Percentiles rank a stretch among this genome's conserved stretches.
These are phyloP conservation scores for Cladosporium sp. DNA, from an alignment of 2,329 filamentous ascomycete species.

Conservation along the genomic window DNA sequence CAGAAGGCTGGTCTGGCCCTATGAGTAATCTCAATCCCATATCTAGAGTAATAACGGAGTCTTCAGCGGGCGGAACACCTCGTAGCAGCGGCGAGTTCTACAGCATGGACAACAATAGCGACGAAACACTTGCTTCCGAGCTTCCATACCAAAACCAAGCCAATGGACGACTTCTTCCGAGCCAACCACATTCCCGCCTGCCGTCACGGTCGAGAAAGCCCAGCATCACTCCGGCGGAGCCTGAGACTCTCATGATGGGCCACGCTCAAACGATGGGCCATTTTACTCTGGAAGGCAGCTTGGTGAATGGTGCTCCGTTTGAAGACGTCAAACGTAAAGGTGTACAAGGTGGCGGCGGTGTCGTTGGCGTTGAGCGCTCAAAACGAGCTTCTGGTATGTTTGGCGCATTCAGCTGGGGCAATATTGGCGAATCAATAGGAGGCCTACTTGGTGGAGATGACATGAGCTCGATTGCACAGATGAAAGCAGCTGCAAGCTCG, in stretches of 20 bases:
- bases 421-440: slow-evolving; percentile 80
- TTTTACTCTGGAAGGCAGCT: slow-evolving; percentile 84
- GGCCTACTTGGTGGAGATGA: slow-evolving; percentile 83
- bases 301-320: slow-evolving; percentile 85
- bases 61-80: slow-evolving; percentile 73
- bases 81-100: slow-evolving; percentile 94
- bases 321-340: slow-evolving; percentile 95
- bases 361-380: slow-evolving; percentile 71
- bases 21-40: slow-evolving; percentile 56
- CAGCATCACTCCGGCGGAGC: slow-evolving; percentile 47
- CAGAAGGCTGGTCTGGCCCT: slow-evolving; percentile 27
- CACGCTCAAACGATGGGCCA: slow-evolving; percentile 92
- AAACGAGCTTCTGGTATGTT: slow-evolving; percentile 78
- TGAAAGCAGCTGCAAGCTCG: slow-evolving; percentile 81
- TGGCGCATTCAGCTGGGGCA: slow-evolving; percentile 81
- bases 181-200: slow-evolving; percentile 32
- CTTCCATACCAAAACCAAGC: slow-evolving; percentile 50
- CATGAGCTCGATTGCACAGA: slow-evolving; percentile 90
- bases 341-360: slow-evolving; percentile 77
- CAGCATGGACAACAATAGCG: slow-evolving; percentile 89
- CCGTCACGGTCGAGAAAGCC: slow-evolving; percentile 34
- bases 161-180: slow-evolving; percentile 25
- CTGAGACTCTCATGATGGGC: slow-evolving; percentile 93
- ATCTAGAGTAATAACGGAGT: slow-evolving; percentile 69
- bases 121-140: slow-evolving; percentile 88